phyloP scores from a whole-genome alignment of 192 early-diverging fungal genomes.

The Umbelopsis vinacea region DNA sequence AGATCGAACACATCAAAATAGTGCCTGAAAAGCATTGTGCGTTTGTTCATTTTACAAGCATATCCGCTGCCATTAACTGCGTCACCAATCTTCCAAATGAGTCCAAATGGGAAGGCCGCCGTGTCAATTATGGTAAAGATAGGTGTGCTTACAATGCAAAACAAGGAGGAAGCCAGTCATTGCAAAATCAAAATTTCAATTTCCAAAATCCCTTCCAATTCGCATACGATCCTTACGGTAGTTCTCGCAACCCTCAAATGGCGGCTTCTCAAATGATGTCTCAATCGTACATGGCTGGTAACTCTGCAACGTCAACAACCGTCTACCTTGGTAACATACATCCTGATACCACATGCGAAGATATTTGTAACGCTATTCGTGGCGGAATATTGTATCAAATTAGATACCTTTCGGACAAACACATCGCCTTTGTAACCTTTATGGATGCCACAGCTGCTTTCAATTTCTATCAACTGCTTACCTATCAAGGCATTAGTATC shows the following conservation, averaged over 20 bases:
- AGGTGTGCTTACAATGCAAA: constrained; percentile 60
- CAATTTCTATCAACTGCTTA: constrained; percentile 63
- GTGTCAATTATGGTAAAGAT: constrained; percentile 85
- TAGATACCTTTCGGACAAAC: constrained; percentile 72
- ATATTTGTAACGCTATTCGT: constrained; percentile 84
- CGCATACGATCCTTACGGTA: constrained; percentile 25
- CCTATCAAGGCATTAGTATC: constrained; percentile 62
- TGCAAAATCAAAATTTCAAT: constrained; percentile 21
- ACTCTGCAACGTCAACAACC: constrained; percentile 49
- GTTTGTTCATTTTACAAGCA: constrained; percentile 79
- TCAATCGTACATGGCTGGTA: constrained; percentile 20
- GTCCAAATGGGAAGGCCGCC: constrained; percentile 54
- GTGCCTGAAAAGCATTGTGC: constrained; percentile 76
- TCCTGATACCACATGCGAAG: constrained; percentile 75
- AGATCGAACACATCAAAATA: constrained; percentile 73
- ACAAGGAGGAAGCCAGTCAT: not conserved
- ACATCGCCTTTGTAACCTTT: constrained; percentile 87
- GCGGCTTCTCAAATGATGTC: constrained; percentile 25
- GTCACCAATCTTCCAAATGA: constrained; percentile 65
- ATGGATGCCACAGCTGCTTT: constrained; percentile 71
- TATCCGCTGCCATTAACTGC: constrained; percentile 72
- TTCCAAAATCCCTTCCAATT: constrained; percentile 32
- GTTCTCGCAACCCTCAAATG: constrained; percentile 11
- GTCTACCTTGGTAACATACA: constrained; percentile 81
- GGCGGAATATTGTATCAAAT: constrained; percentile 82